These are phyloP conservation scores for Chlorophyllum brunneum DNA, from an alignment of 768 basidiomycete species.

Conservation along the genomic window DNA sequence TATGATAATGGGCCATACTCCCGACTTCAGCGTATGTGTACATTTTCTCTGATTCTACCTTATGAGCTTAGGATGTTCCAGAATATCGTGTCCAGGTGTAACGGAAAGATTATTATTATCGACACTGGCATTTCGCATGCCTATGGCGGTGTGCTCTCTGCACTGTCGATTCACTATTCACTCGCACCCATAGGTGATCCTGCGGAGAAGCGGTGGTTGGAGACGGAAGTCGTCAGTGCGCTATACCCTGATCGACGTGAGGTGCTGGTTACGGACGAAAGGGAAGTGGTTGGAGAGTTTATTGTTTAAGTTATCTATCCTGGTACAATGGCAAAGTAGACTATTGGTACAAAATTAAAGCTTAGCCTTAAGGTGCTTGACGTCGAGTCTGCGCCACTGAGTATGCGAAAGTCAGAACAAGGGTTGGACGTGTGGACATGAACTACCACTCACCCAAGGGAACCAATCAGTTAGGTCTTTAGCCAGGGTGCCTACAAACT, in stretches of 20 bases:
- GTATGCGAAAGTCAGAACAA: neutral
- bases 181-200: slow-evolving; percentile 56
- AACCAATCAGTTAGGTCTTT: slow-evolving; percentile 38
- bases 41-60: neutral
- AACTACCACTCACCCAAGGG: slow-evolving; percentile 43
- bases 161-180: slow-evolving; percentile 82
- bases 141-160: slow-evolving; percentile 90
- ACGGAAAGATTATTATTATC: slow-evolving; percentile 92
- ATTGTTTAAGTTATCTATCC: slow-evolving; percentile 12
- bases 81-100: slow-evolving; percentile 82
- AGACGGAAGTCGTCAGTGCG: slow-evolving; percentile 64
- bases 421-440: neutral
- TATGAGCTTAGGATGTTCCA: slow-evolving; percentile 21
- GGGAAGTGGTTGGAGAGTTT: slow-evolving; percentile 42
- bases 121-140: slow-evolving; percentile 98
- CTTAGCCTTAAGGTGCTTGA: slow-evolving; percentile 31
- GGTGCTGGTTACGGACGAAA: slow-evolving; percentile 43
- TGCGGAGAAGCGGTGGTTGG: slow-evolving; percentile 44
- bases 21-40: slow-evolving; percentile 64
- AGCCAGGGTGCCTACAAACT: slow-evolving; percentile 41
- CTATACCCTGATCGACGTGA: slow-evolving; percentile 54
- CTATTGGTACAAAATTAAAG: slow-evolving; percentile 14
- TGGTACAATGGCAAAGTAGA: slow-evolving; percentile 18
- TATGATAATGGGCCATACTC: slow-evolving; percentile 97
- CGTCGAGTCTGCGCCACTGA: slow-evolving; percentile 37